These are phyloP conservation scores for Acer saccharum DNA, from an alignment of 345 rosid species.

Conservation along the genomic window DNA sequence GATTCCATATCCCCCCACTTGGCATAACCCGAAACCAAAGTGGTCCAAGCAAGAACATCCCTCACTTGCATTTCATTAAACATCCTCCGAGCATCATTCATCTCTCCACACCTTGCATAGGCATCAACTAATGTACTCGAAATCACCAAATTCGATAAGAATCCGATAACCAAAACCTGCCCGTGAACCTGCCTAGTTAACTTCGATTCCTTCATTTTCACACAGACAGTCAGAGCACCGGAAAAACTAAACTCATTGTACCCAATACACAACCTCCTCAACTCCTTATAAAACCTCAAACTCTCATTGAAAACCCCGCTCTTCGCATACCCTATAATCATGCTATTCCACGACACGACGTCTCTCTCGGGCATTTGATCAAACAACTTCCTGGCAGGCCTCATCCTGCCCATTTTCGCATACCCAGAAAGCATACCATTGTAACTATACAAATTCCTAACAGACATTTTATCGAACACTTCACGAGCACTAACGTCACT, in stretches of 20 bases:
- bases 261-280: constrained; percentile 53
- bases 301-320: constrained; percentile 45
- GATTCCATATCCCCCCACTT: constrained; percentile 61
- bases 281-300: constrained; percentile 49
- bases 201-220: constrained; percentile 43
- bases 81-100: constrained; percentile 24
- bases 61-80: constrained; percentile 68
- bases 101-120: constrained; percentile 22
- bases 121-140: constrained; percentile 59
- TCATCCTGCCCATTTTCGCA: constrained; percentile 60
- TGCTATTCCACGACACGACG: constrained; percentile 78
- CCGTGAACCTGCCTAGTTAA: constrained; percentile 71
- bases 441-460: constrained; percentile 66
- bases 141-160: constrained; percentile 58
- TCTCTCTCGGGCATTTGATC: constrained; percentile 74
- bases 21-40: constrained; percentile 73
- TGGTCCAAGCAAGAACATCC: constrained; percentile 74
- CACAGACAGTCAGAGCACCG: constrained; percentile 64
- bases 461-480: constrained; percentile 66
- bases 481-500: constrained; percentile 47
- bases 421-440: constrained; percentile 72
- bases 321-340: constrained; percentile 67
- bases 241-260: constrained; percentile 68
- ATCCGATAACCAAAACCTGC: constrained; percentile 70
- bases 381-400: constrained; percentile 59